Percentiles rank a stretch among this genome's conserved stretches.
phyloP scores from a whole-genome alignment of 2,329 filamentous ascomycete genomes.

The Cadophora malorum region DNA sequence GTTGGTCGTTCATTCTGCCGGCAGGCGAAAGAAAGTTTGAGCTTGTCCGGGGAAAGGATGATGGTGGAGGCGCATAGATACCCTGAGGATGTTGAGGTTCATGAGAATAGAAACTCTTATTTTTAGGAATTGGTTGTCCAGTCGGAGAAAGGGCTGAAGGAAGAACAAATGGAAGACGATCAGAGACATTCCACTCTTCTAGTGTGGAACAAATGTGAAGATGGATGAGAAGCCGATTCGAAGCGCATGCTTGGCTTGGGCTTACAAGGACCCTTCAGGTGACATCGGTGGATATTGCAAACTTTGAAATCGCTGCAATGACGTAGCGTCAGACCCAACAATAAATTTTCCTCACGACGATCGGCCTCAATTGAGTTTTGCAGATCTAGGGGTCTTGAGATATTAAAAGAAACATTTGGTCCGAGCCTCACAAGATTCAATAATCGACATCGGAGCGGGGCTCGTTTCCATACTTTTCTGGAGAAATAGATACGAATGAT shows the following conservation, averaged over 20 bases:
- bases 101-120: background rate
- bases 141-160: background rate
- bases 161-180: background rate
- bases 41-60: background rate
- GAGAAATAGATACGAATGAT: conserved; percentile 8
- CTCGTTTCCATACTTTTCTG: conserved; percentile 1
- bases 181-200: conserved; percentile 1
- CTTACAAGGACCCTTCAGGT: conserved; percentile 14
- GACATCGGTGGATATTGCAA: conserved; percentile 9
- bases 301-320: conserved; percentile 11
- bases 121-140: background rate
- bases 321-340: conserved; percentile 7
- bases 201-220: conserved; percentile 7
- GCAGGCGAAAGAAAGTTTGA: background rate
- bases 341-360: conserved; percentile 1
- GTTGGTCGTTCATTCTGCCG: background rate
- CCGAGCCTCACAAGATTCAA: conserved; percentile 13
- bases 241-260: conserved; percentile 6
- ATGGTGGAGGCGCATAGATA: background rate
- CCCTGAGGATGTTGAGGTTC: conserved; percentile 1
- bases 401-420: conserved; percentile 13
- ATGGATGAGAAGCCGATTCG: background rate
- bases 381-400: conserved; percentile 19
- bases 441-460: conserved; percentile 9
- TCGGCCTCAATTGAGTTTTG: conserved; percentile 18